Evolutionary conservation across 192 early-diverging fungal species (phyloP).

Genomic region (Podila verticillata): DNA sequence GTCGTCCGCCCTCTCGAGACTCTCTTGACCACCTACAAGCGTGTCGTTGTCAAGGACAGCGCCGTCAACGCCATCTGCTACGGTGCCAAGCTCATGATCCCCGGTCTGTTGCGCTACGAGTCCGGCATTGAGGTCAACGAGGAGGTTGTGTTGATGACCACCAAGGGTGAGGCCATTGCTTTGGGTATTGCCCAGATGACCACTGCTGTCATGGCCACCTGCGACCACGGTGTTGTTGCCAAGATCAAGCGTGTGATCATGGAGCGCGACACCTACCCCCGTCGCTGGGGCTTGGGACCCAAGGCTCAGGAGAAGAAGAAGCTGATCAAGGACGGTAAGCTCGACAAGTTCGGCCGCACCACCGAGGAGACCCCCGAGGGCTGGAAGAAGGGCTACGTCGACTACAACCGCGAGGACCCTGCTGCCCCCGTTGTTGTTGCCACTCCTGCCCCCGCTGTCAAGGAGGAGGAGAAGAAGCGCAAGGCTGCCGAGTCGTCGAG

Average conservation of each 20-base stretch:
- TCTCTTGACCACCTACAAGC: slow-evolving; percentile 94
- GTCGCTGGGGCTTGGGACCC: slow-evolving; percentile 97
- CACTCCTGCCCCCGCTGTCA: slow-evolving; percentile 11
- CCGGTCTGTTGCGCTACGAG: slow-evolving; percentile 96
- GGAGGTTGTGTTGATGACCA: slow-evolving; percentile 98
- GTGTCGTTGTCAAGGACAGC: slow-evolving; percentile 98
- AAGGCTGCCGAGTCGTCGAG: slow-evolving; percentile 32
- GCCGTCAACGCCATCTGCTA: slow-evolving; percentile 99
- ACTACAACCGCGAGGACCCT: slow-evolving; percentile 62
- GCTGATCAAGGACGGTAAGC: slow-evolving; percentile 96
- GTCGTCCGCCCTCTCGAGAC: slow-evolving; percentile 95
- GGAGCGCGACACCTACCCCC: slow-evolving; percentile 99
- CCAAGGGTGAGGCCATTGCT: slow-evolving; percentile 99
- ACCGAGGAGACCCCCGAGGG: slow-evolving; percentile 84
- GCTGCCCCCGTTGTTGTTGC: slow-evolving; percentile 33
- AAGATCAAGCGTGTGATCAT: slow-evolving; percentile 99
- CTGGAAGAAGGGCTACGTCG: slow-evolving; percentile 87
- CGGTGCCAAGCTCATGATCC: slow-evolving; percentile 99
- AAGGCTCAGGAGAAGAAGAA: slow-evolving; percentile 98
- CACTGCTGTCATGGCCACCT: slow-evolving; percentile 96
- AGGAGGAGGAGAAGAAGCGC: slow-evolving; percentile 41
- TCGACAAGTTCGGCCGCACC: slow-evolving; percentile 95
- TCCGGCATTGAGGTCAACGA: slow-evolving; percentile 94
- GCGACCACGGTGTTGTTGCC: slow-evolving; percentile 97
- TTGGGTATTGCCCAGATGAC: slow-evolving; percentile 97